Conservation (phyloP, 108 stramenopile genomes). For the Skeletonema costatum region DNA sequence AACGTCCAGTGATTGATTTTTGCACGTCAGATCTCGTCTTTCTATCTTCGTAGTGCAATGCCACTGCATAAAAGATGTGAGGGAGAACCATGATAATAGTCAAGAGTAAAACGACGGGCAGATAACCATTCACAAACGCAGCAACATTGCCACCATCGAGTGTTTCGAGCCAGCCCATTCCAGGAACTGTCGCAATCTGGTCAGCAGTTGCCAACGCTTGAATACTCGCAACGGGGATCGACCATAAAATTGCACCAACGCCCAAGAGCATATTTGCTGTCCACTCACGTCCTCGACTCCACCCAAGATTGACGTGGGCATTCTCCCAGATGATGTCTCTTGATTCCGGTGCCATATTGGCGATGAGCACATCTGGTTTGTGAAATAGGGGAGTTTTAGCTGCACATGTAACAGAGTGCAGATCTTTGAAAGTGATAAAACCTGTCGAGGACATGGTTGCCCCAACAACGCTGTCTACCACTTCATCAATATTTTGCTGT, state of each 20-base stretch:
- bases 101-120: slow-evolving; percentile 88
- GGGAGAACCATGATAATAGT: slow-evolving; percentile 78
- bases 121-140: slow-evolving; percentile 82
- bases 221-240: slow-evolving; percentile 82
- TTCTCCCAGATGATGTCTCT: slow-evolving; percentile 88
- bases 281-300: slow-evolving; percentile 58
- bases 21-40: slow-evolving; percentile 85
- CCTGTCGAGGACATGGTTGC: slow-evolving; percentile 87
- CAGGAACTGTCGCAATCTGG: slow-evolving; percentile 40
- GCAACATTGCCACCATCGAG: slow-evolving; percentile 59
- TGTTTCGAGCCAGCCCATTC: slow-evolving; percentile 43
- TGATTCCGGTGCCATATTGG: slow-evolving; percentile 83
- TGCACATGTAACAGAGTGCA: slow-evolving; percentile 74
- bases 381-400: slow-evolving; percentile 70
- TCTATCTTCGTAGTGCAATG: slow-evolving; percentile 74
- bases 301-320: slow-evolving; percentile 61
- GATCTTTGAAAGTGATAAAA: slow-evolving; percentile 89
- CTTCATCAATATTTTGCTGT: slow-evolving; percentile 49
- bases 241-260: slow-evolving; percentile 86
- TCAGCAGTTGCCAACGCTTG: slow-evolving; percentile 83
- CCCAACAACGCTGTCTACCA: slow-evolving; percentile 70
- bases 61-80: slow-evolving; percentile 74
- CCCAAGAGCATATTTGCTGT: slow-evolving; percentile 69
- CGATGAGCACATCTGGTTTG: slow-evolving; percentile 67
- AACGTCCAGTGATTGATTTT: slow-evolving; percentile 77